A percentile compares a stretch with the other conserved stretches of the same genome.
phyloP scores from a whole-genome alignment of 2,329 filamentous ascomycete species.

The Chlorencoelia australis region DNA sequence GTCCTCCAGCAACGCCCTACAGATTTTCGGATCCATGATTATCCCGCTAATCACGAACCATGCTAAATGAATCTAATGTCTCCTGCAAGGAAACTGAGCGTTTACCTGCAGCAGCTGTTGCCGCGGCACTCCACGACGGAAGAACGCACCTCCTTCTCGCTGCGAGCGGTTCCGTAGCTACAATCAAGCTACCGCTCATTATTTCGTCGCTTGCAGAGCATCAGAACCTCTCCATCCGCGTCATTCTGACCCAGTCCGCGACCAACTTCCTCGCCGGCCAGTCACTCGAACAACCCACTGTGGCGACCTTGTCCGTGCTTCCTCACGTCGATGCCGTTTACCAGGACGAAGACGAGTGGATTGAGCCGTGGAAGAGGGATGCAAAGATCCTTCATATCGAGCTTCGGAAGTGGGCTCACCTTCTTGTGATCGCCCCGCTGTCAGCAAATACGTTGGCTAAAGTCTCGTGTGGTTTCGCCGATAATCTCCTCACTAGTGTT shows the following conservation, averaged over 20 bases:
- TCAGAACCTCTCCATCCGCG: slow-evolving; percentile 59
- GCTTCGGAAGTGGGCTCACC: slow-evolving; percentile 66
- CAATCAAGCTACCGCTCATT: slow-evolving; percentile 68
- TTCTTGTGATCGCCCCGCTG: slow-evolving; percentile 70
- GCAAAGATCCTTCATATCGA: slow-evolving; percentile 73
- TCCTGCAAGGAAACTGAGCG: too few relatives aligned
- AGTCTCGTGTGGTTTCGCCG: slow-evolving; percentile 62
- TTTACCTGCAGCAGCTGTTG: neutral
- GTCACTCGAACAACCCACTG: slow-evolving; percentile 61
- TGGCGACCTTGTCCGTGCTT: slow-evolving; percentile 47
- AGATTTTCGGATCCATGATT: too few relatives aligned
- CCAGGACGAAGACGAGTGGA: slow-evolving; percentile 74
- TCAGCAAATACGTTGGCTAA: slow-evolving; percentile 79
- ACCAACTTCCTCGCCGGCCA: slow-evolving; percentile 69
- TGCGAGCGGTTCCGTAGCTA: slow-evolving; percentile 64
- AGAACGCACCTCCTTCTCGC: slow-evolving; percentile 52
- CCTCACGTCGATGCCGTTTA: slow-evolving; percentile 73
- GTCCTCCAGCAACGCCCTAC: too few relatives aligned
- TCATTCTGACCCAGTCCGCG: slow-evolving; percentile 67
- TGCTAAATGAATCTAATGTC: too few relatives aligned
- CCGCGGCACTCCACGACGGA: slow-evolving; percentile 28
- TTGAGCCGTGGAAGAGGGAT: slow-evolving; percentile 61
- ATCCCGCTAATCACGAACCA: too few relatives aligned
- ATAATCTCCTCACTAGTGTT: slow-evolving; percentile 62
- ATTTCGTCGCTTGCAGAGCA: slow-evolving; percentile 43